Conservation (phyloP, 345 rosid species). For the Sisymbrium altissimum region DNA sequence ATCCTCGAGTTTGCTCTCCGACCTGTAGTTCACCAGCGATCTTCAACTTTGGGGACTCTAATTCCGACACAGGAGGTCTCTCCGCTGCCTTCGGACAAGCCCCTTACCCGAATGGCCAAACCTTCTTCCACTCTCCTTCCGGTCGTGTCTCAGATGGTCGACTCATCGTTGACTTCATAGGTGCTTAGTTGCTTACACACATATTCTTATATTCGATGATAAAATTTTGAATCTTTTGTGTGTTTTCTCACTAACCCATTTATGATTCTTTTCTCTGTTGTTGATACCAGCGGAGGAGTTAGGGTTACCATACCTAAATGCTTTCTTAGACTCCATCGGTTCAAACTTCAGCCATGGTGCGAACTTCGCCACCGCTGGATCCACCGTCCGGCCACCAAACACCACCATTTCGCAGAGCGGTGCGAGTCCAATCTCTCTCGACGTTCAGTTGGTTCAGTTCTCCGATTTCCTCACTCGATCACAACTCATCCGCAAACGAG, state of each 20-base stretch:
- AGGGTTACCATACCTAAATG: conserved; percentile 51
- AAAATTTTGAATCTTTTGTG: not conserved
- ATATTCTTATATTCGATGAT: not conserved
- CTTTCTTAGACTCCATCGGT: conserved; percentile 60
- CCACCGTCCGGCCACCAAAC: conserved; percentile 62
- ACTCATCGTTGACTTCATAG: conserved; percentile 60
- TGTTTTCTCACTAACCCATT: not conserved
- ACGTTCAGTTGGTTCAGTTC: conserved; percentile 62
- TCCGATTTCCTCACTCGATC: conserved; percentile 49
- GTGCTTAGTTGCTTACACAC: conserved; percentile 32
- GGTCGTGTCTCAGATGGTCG: conserved; percentile 76
- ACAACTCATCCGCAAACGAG: conserved; percentile 37
- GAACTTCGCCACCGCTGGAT: conserved; percentile 79
- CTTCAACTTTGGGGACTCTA: conserved; percentile 46
- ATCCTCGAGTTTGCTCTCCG: conserved; percentile 1
- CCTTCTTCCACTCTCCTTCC: conserved; percentile 53
- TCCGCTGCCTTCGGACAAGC: conserved; percentile 63
- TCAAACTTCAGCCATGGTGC: conserved; percentile 81
- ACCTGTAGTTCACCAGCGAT: conserved; percentile 31
- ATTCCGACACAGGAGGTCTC: conserved; percentile 52
- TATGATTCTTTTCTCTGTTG: not conserved
- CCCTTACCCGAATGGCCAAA: conserved; percentile 53
- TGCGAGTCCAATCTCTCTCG: conserved; percentile 62
- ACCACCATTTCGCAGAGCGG: conserved; percentile 56
- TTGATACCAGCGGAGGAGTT: conserved; percentile 44